Percentiles rank a stretch among this genome's conserved stretches.
Conservation (phyloP, 2,329 filamentous ascomycete species). For the Colletotrichum musae region DNA sequence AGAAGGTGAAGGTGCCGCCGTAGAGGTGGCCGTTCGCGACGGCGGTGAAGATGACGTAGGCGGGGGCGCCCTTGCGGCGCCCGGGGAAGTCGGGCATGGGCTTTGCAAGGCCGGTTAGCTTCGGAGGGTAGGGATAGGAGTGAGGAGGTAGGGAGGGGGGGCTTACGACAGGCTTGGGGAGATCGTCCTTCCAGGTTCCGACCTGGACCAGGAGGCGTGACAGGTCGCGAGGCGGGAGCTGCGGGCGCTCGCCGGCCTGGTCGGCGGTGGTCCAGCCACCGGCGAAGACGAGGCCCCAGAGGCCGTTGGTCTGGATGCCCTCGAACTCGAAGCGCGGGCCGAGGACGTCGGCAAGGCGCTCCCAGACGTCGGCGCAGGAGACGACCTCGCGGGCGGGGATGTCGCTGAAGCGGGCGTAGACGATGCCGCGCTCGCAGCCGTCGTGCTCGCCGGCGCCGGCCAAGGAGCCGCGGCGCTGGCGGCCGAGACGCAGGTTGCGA, state of each 20-base stretch:
- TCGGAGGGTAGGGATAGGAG: not conserved
- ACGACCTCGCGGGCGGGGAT: slow-evolving; percentile 4
- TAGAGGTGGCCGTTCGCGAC: not conserved
- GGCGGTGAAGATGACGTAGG: slow-evolving; percentile 12
- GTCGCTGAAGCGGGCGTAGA: not conserved
- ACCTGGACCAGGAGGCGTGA: not conserved
- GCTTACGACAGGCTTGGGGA: not conserved
- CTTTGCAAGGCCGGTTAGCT: not conserved
- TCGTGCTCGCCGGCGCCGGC: too few species aligned
- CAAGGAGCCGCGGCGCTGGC: too few species aligned
- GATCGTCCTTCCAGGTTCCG: not conserved
- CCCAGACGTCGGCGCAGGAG: slow-evolving; percentile 11
- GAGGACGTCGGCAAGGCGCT: slow-evolving; percentile 3
- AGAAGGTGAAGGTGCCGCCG: not conserved
- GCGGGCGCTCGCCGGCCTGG: not conserved
- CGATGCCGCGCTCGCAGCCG: not conserved
- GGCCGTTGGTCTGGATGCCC: not conserved
- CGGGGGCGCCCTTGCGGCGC: not conserved
- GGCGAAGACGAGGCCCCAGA: slow-evolving; percentile 15
- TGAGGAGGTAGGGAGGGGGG: not conserved
- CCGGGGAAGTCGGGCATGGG: not conserved
- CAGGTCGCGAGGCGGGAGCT: not conserved
- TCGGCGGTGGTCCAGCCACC: slow-evolving; percentile 10
- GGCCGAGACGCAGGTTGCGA: too few species aligned
- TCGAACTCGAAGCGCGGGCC: slow-evolving; percentile 6